Evolutionary conservation across 1,284 basidiomycete genomes (phyloP), one percentile per base, ranked within the genome.

Genomic region (Kwoniella shivajii): DNA sequence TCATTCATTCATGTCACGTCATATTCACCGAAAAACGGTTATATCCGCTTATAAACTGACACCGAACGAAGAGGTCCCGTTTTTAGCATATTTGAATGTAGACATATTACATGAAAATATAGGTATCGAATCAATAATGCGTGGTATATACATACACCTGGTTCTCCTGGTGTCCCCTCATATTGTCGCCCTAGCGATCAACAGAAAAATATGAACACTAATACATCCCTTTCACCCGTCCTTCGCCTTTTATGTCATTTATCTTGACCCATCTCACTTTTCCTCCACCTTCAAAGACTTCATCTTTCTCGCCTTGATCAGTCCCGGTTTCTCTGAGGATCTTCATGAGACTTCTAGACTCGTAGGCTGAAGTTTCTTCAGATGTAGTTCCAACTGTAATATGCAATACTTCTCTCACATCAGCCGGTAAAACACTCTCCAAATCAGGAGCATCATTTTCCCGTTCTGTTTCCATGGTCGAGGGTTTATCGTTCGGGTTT

Each of bases 321-420:
- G 33, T 31, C 1, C 44, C 61, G 7, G 58, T 60, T 45, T 66
- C 67, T 38, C 71, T 64, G n/a, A 69, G 67, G 0, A 53, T 59
- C 29, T 64, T 65, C 18, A 76, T 63, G 10, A 76, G 42, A 26
- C 65, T 64, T 44, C 72, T 62, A 16, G 65, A 65, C 78, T 96
- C 91, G 41, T 88, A 85, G 1, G 92, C 83, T 0, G 73, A 67
- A 1, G 95, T 81, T 2, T 79, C 76, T 16, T 76, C 71, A 38
- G 81, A 70, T 51, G 73, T 68, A 4, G 91, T 95, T 2, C 91
- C 96, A 4, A 98, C 85, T 0, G 96, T 99, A 57, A 99, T 84
- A 73, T 99, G 96, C 62, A 94, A 73, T 59, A 82, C 63, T 11
- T 78, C 65, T 57, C 77, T 78, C 11, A 86, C 67, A 16, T 83